A percentile compares a stretch with the other conserved stretches of the same genome.
These are phyloP conservation scores for Pisolithus microcarpus DNA, from an alignment of 768 basidiomycete genomes.

Conservation along the genomic window DNA sequence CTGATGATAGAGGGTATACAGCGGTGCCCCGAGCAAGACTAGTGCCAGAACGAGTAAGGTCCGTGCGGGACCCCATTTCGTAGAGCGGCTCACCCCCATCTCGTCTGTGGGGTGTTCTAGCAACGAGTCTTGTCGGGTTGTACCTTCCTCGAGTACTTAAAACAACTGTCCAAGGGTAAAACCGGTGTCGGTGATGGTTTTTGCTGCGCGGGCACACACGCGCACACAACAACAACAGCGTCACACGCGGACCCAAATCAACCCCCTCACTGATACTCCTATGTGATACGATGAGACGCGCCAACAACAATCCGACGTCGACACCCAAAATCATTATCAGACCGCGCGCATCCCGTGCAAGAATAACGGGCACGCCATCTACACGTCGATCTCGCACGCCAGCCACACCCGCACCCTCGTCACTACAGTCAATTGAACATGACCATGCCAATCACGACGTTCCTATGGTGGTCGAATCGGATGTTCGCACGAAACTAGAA, in stretches of 20 bases:
- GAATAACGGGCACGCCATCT: slow-evolving; percentile 15
- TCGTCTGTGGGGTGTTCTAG: too few relatives aligned
- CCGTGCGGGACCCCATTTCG: slow-evolving; percentile 51
- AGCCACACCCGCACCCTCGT: slow-evolving; percentile 7
- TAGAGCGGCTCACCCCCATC: too few relatives aligned
- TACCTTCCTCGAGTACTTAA: neutral
- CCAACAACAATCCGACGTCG: slow-evolving; percentile 11
- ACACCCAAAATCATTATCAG: slow-evolving; percentile 36
- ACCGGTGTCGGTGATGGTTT: too few relatives aligned
- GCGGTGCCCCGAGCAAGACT: slow-evolving; percentile 44
- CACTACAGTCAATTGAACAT: slow-evolving; percentile 4
- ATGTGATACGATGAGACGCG: slow-evolving; percentile 13
- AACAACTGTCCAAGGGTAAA: too few relatives aligned
- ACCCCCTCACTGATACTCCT: too few relatives aligned
- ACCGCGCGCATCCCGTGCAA: slow-evolving; percentile 27
- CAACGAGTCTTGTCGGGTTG: too few relatives aligned
- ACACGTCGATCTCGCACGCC: slow-evolving; percentile 21
- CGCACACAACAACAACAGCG: too few relatives aligned
- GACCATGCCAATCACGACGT: slow-evolving; percentile 15
- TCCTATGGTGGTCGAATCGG: slow-evolving; percentile 17
- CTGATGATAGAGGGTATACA: slow-evolving; percentile 42
- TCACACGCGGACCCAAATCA: too few relatives aligned
- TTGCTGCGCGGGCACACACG: too few relatives aligned
- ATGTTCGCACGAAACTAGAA: slow-evolving; percentile 22
- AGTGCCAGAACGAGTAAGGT: slow-evolving; percentile 51